Evolutionary conservation across 1,284 basidiomycete species (phyloP).

Genomic region (Heliocybe sulcata): DNA sequence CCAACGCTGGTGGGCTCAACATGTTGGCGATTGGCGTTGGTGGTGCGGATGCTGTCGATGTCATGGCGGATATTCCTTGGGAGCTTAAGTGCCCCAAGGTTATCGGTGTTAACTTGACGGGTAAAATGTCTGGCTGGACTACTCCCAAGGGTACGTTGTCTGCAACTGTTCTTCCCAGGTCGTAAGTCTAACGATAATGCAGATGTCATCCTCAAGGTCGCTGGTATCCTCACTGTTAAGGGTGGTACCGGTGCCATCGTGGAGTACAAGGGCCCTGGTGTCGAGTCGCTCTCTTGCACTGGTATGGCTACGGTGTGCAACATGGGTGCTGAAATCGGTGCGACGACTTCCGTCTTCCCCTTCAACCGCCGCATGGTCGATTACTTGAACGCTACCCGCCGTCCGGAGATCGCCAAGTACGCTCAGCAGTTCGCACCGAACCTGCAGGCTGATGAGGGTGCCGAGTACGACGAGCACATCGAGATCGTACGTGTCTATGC

Average conservation of each 20-base stretch:
- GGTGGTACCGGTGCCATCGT: conserved; percentile 97
- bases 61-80: conserved; percentile 97
- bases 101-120: conserved; percentile 95
- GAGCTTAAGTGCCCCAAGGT: conserved; percentile 99
- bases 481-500: conserved; percentile 65
- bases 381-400: conserved; percentile 93
- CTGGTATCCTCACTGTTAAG: conserved; percentile 96
- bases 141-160: conserved; percentile 79
- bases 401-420: conserved; percentile 83
- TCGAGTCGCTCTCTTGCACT: conserved; percentile 94
- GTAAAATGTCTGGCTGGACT: conserved; percentile 95
- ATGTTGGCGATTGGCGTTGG: conserved; percentile 99
- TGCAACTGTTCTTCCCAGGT: conserved; percentile 3
- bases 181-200: conserved; percentile 5
- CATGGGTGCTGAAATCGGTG: conserved; percentile 99
- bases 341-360: conserved; percentile 98
- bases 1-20: conserved; percentile 97
- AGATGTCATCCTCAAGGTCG: conserved; percentile 97
- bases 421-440: conserved; percentile 90
- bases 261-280: conserved; percentile 91
- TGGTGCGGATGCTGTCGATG: conserved; percentile 98
- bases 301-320: conserved; percentile 99
- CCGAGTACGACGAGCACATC: conserved; percentile 93
- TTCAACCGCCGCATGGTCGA: conserved; percentile 94
- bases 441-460: conserved; percentile 82